phyloP scores from a whole-genome alignment of 139 green algal genomes.

The Nannochloris sp. region DNA sequence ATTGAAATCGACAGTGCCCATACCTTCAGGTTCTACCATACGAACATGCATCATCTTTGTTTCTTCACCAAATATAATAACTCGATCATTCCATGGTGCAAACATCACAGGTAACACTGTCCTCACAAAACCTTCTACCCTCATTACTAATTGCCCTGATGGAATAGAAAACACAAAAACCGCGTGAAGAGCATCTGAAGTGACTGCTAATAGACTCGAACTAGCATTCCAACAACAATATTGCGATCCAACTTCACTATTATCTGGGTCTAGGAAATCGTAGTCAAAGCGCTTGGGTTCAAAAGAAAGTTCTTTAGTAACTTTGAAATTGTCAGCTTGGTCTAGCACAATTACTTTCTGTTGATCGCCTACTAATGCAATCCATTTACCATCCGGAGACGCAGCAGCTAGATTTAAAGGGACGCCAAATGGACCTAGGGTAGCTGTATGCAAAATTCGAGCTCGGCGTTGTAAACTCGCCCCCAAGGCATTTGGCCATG shows the following conservation, averaged over 20 bases:
- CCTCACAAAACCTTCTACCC: neutral
- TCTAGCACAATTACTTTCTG: neutral
- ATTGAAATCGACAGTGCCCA: too few species aligned
- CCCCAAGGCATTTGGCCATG: neutral
- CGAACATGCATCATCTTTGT: neutral
- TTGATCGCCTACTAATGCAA: constrained; percentile 13
- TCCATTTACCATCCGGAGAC: constrained; percentile 20
- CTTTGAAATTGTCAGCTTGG: constrained; percentile 8
- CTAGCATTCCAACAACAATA: constrained; percentile 19
- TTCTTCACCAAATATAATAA: constrained; percentile 23
- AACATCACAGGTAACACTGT: constrained; percentile 7
- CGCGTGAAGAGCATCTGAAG: constrained; percentile 11
- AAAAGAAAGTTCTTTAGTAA: too few species aligned
- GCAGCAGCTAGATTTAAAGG: constrained; percentile 20
- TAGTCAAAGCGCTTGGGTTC: neutral
- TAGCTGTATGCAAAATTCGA: neutral
- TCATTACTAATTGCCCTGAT: too few species aligned
- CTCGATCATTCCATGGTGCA: constrained; percentile 10
- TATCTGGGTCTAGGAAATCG: neutral
- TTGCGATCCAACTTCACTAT: constrained; percentile 4
- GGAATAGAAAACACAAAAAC: constrained; percentile 28
- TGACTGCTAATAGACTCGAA: constrained; percentile 13
- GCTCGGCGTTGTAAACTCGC: neutral
- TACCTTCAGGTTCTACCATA: too few species aligned
- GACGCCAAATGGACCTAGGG: constrained; percentile 7